Base-by-base conservation (phyloP, 2,329 filamentous ascomycete species). In the Endoconidiophora laricicola region DNA sequence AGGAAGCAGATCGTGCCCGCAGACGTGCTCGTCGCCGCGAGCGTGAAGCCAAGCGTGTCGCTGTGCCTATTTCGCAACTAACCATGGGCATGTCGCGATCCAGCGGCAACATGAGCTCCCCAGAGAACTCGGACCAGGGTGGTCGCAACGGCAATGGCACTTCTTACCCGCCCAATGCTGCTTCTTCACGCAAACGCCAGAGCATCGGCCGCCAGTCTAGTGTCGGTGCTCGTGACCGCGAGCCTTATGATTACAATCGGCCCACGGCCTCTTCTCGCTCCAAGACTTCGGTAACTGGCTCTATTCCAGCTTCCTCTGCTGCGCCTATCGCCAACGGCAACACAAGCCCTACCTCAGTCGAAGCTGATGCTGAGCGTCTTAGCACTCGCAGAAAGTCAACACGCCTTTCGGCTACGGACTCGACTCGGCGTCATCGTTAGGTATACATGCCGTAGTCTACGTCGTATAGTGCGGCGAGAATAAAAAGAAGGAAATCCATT, bases 1-100 rank as follows among this genome's bases (percentile, higher is more conserved):
- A 73, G 56, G 68, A 69, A 33, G 65, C 67, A 38, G 66, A 69
- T 48, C 62, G 65, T 39, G 61, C 60, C 54, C 60, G 57, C 36
- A 59, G 61, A 57, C 49, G 48, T 12, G 54, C 53, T 41, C 54
- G 52, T 9, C 55, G 56, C 45, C 47, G 47, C 12, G 50, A 63
- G 57, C 61, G 61, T 42, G 69, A 65, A 56, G 39, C 70, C 49
- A 64, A 71, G 49, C 68, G 74, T 22, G 64, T 75, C 43, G 66
- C 73, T 4, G 64, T 78, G 22, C 73, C 74, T 1, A 61, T 78
- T 14, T 67, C 73, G 4, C 69, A 73, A 10, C 63, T 78, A 24
- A 49, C 46, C 22, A 37, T 44, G 23, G 46, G 45, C 37, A 36
- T 52, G 24, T 48, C 46, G 6, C 44, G 44, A 10, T 46, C 44